Evolutionary conservation across 495 filamentous ascomycete species (phyloP), one percentile per base, ranked within the genome.

Genomic region (Aspergillus baeticus): DNA sequence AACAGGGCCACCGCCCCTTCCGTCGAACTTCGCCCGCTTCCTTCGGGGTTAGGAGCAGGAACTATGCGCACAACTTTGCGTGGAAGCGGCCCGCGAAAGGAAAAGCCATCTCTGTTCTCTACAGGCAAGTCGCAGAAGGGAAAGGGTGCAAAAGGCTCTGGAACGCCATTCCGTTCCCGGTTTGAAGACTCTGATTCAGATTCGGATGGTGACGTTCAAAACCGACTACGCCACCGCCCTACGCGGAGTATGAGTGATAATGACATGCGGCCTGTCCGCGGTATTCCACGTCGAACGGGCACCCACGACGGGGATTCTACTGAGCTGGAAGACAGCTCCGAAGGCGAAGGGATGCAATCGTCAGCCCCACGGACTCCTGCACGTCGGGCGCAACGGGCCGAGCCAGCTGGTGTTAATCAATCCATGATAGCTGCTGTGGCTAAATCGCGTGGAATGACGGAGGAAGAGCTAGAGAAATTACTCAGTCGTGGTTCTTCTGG

Each of bases 231-330:
- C 63, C 77, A 72, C 34, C 92, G 88, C 63, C 85, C 90, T 2
- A 91, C 91, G 63, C 85, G 82, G n/a, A 87, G 92, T 56, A 92
- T 89, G 1, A 92, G 89, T 63, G 89, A 92, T 59, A 87, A 89
- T 36, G 86, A 88, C 17, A 62, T 87, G 20, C 76, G 80, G 10
- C 84, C 86, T 15, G 85, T 89, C 6, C 79, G 87, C 33, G 83
- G 83, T 10, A 89, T 89, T 37, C 86, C 87, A 7, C 76, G 81
- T 14, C 80, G 72, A 5, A 62, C 67, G 45, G 71, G 66, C 56
- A 58, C 73, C 22, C 73, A 79, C 33, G 79, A 85, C 55, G 83
- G 84, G 34, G 85, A 89, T 51, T 88, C 86, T 5, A 86, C 84
- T 20, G 85, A 89, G 50, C 75, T 90, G n/a, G 80, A 86, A 36